These are phyloP conservation scores for Rhodotorula glutinis DNA, from an alignment of 1,284 basidiomycete species.

Conservation along the genomic window DNA sequence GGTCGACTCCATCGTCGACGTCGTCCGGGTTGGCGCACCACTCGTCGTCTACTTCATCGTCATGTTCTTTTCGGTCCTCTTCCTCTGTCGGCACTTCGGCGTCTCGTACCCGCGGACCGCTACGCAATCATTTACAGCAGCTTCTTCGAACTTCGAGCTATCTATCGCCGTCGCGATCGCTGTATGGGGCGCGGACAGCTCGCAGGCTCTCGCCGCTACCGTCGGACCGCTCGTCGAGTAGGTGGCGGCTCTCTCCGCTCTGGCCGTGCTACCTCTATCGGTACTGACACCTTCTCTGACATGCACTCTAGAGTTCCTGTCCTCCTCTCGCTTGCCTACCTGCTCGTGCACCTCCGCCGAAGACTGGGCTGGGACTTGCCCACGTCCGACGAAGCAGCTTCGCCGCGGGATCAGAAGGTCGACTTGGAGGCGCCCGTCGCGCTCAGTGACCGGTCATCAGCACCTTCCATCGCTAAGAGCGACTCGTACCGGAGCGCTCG, in stretches of 20 bases:
- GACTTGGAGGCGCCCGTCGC: neutral
- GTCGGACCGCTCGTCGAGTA: neutral
- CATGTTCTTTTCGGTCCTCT: slow-evolving; percentile 73
- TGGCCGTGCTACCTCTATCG: too few relatives aligned
- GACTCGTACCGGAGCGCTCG: too few relatives aligned
- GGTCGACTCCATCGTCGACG: slow-evolving; percentile 63
- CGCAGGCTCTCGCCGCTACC: slow-evolving; percentile 72
- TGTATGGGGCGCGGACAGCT: slow-evolving; percentile 68
- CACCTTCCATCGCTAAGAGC: too few relatives aligned
- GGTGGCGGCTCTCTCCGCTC: too few relatives aligned
- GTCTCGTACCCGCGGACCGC: slow-evolving; percentile 64
- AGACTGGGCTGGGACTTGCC: slow-evolving; percentile 14
- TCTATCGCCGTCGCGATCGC: slow-evolving; percentile 80
- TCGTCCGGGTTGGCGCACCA: slow-evolving; percentile 75
- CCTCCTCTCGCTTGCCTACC: slow-evolving; percentile 5
- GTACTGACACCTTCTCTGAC: too few relatives aligned
- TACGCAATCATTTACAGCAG: slow-evolving; percentile 52
- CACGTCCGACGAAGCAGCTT: neutral
- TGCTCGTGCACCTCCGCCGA: slow-evolving; percentile 13
- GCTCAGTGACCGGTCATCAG: neutral
- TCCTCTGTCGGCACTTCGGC: slow-evolving; percentile 45
- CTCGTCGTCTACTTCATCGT: slow-evolving; percentile 53
- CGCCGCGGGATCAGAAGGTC: neutral
- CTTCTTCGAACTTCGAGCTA: slow-evolving; percentile 60
- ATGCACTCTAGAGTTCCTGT: slow-evolving; percentile 52